Percentiles rank a stretch among this genome's conserved stretches.
Evolutionary conservation across 2,329 filamentous ascomycete species (phyloP).

Genomic region (Nemania sp.): DNA sequence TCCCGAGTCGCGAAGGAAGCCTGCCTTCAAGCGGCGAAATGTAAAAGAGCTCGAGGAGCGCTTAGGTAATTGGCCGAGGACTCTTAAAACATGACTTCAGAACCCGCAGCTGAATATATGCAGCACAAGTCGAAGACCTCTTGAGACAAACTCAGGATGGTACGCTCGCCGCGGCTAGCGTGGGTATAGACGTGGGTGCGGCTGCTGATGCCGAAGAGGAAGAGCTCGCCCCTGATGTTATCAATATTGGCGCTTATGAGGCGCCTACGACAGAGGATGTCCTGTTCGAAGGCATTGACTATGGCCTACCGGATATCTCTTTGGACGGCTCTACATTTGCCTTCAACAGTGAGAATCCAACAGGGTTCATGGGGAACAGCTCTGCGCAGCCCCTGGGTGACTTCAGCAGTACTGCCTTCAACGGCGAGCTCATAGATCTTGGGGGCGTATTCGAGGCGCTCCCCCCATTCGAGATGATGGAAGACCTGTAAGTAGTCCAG

Average conservation of each 20-base stretch:
- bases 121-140: conserved; percentile 85
- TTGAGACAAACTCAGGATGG: conserved; percentile 71
- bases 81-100: conserved; percentile 4
- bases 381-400: conserved; percentile 34
- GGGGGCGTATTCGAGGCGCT: conserved; percentile 82
- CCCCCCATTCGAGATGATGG: conserved; percentile 81
- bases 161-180: neutral
- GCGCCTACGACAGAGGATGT: conserved; percentile 44
- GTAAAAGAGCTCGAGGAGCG: conserved; percentile 91
- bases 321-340: conserved; percentile 37
- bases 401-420: conserved; percentile 26
- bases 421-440: conserved; percentile 76
- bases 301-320: conserved; percentile 34
- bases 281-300: conserved; percentile 48
- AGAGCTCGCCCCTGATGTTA: conserved; percentile 44
- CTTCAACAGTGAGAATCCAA: conserved; percentile 36
- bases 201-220: conserved; percentile 44
- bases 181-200: neutral
- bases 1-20: conserved; percentile 89
- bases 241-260: conserved; percentile 42
- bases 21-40: conserved; percentile 87
- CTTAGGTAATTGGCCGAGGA: conserved; percentile 70
- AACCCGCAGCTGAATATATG: conserved; percentile 37
- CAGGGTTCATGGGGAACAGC: conserved; percentile 36
- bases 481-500: conserved; percentile 75